Base-by-base conservation (phyloP, 148 eudicot species). In the Simmondsia chinensis region DNA sequence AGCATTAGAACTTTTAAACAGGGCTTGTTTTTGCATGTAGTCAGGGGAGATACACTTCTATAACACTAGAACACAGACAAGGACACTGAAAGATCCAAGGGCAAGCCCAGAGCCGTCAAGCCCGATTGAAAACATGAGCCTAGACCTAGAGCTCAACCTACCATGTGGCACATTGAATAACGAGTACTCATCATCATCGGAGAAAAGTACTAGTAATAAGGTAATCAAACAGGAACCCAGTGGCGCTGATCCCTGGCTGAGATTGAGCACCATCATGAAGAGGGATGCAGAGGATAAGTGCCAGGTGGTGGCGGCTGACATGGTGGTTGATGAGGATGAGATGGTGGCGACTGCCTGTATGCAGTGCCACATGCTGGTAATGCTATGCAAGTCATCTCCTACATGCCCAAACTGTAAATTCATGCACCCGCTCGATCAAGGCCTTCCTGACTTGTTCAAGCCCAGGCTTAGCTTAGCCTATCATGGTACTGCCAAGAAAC, bases 381-480 rank as follows among this genome's bases (percentile, higher is more conserved):
- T 87, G 73, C 72, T 87, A 56, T 78, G 64, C 69, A 87, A 83
- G 77, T 70, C 82, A 10, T 72, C 94, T n/a, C 89, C 89, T 10
- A 42, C 74, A 33, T 87, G 96, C 61, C 96, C 96, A 2, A 83
- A 83, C 57, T 87, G 96, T 79, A 87, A 87, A 54, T 87, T 80
- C 48, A 46, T 80, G 69, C 96, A 83, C 63, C 83, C 86, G 15
- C 71, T 70, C 17, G 75, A 80, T 23, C 75, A 67, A 13, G 66
- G 18, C 21, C 51, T 64, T 64, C 43, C 75, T n/a, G 40, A 29
- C 43, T 45, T 69, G 25, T 57, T 76, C 53, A 68, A 70, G 23
- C 62, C 67, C 35, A 60, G 48, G 28, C 71, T 73, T 60, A 71
- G 93, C 68, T 76, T 77, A n/a, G n/a, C n/a, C n/a, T n/a, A n/a